Percentiles rank a stretch among this genome's conserved stretches.
phyloP scores from a whole-genome alignment of 192 early-diverging fungal species.

The Chytriomyces sp. region DNA sequence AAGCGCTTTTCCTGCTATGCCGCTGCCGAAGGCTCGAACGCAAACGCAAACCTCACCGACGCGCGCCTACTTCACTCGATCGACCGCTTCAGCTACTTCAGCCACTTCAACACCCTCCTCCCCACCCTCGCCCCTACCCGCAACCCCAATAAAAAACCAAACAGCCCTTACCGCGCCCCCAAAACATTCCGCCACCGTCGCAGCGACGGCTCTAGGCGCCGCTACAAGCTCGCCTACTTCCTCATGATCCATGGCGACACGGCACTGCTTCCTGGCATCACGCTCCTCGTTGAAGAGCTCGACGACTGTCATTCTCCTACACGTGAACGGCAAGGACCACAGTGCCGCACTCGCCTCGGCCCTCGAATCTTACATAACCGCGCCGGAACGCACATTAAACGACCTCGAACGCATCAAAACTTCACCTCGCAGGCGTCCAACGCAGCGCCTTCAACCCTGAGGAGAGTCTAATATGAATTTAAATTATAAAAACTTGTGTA shows the following conservation, averaged over 20 bases:
- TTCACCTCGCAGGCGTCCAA: too few species aligned
- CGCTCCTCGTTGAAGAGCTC: slow-evolving; percentile 38
- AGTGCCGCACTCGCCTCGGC: neutral
- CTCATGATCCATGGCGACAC: slow-evolving; percentile 46
- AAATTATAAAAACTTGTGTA: too few species aligned
- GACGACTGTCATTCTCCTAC: slow-evolving; percentile 50
- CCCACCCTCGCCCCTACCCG: neutral
- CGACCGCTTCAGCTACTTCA: slow-evolving; percentile 27
- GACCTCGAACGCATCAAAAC: neutral
- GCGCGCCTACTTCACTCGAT: slow-evolving; percentile 36
- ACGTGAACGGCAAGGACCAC: slow-evolving; percentile 40
- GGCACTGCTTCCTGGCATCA: neutral
- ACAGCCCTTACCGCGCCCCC: neutral
- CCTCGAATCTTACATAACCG: slow-evolving; percentile 28
- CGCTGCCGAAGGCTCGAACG: slow-evolving; percentile 44
- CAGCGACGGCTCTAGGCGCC: slow-evolving; percentile 26
- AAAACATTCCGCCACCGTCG: slow-evolving; percentile 26
- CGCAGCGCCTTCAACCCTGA: too few species aligned
- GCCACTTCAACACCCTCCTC: slow-evolving; percentile 34
- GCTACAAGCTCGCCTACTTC: slow-evolving; percentile 50
- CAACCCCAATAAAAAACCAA: slow-evolving; percentile 7
- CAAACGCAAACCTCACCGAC: slow-evolving; percentile 35
- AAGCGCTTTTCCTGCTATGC: slow-evolving; percentile 46
- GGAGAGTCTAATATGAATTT: too few species aligned
- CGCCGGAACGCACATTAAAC: neutral